Evolutionary conservation across 1,284 basidiomycete genomes (phyloP).

Genomic region (Trichosporon asahii): DNA sequence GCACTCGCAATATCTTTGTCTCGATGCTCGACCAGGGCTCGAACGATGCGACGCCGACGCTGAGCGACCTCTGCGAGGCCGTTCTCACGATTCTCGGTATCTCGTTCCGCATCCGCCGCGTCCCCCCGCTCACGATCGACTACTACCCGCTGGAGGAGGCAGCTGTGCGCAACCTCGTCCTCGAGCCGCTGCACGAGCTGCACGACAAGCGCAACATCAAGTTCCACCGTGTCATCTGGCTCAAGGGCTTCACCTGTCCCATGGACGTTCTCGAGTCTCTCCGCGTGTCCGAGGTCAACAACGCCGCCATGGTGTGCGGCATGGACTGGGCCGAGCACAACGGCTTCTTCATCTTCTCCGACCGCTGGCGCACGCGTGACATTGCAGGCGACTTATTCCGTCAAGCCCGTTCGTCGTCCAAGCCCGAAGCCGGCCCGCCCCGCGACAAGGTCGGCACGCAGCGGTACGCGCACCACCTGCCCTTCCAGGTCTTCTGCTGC

Average conservation of each 20-base stretch:
- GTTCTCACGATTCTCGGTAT: conserved; percentile 85
- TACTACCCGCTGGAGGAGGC: conserved; percentile 94
- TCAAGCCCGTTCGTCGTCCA: conserved; percentile 85
- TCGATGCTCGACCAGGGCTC: conserved; percentile 94
- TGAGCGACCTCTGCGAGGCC: conserved; percentile 86
- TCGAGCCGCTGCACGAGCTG: conserved; percentile 85
- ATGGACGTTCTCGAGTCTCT: conserved; percentile 93
- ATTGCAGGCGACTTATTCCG: conserved; percentile 94
- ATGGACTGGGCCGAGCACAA: conserved; percentile 99
- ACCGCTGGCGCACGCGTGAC: conserved; percentile 91
- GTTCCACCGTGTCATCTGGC: conserved; percentile 87
- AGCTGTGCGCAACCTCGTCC: conserved; percentile 79
- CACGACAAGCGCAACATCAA: conserved; percentile 68
- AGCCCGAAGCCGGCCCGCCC: conserved; percentile 83
- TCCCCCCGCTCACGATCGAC: conserved; percentile 82
- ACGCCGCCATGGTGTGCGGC: conserved; percentile 92
- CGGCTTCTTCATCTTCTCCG: conserved; percentile 93
- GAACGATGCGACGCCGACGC: conserved; percentile 83
- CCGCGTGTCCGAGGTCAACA: conserved; percentile 78
- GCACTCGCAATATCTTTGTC: conserved; percentile 82
- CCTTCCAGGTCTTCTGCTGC: conserved; percentile 96
- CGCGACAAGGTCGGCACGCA: conserved; percentile 72
- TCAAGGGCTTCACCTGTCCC: conserved; percentile 95
- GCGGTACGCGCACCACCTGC: conserved; percentile 82
- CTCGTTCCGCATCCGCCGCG: conserved; percentile 79